Conservation (phyloP, 257 asterid species). For the Apocynum venetum region DNA sequence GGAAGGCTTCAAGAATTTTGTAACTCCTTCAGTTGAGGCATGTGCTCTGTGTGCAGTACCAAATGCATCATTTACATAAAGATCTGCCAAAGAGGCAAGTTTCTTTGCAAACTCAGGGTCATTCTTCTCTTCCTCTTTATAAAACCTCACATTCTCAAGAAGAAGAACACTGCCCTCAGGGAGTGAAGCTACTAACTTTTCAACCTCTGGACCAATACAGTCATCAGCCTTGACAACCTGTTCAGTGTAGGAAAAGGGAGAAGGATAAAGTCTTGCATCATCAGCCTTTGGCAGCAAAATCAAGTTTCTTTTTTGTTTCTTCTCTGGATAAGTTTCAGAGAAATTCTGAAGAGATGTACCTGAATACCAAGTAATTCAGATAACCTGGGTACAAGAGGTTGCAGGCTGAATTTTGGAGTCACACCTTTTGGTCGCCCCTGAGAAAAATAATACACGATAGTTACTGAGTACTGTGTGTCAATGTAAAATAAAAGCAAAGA, state of each 20-base stretch:
- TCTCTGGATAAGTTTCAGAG: background rate
- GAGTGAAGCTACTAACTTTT: conserved; percentile 64
- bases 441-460: background rate
- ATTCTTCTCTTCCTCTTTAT: conserved; percentile 90
- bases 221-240: conserved; percentile 88
- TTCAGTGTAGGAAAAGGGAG: conserved; percentile 6
- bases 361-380: conserved; percentile 69
- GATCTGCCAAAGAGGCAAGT: conserved; percentile 81
- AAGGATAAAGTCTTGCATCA: background rate
- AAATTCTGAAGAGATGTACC: conserved; percentile 30
- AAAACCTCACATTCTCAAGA: conserved; percentile 86
- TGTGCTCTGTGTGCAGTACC: conserved; percentile 96
- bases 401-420: conserved; percentile 36
- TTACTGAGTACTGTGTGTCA: conserved; percentile 1
- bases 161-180: conserved; percentile 73
- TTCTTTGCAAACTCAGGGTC: conserved; percentile 88
- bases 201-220: conserved; percentile 82
- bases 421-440: conserved; percentile 48
- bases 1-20: conserved; percentile 83
- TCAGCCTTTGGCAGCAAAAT: background rate
- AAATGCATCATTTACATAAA: conserved; percentile 80
- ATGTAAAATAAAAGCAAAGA: background rate
- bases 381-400: conserved; percentile 54
- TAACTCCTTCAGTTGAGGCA: conserved; percentile 90
- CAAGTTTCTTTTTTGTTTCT: background rate